A percentile compares a stretch with the other conserved stretches of the same genome.
These are phyloP conservation scores for Cytospora piceicola DNA, from an alignment of 2,329 filamentous ascomycete species.

Conservation along the genomic window DNA sequence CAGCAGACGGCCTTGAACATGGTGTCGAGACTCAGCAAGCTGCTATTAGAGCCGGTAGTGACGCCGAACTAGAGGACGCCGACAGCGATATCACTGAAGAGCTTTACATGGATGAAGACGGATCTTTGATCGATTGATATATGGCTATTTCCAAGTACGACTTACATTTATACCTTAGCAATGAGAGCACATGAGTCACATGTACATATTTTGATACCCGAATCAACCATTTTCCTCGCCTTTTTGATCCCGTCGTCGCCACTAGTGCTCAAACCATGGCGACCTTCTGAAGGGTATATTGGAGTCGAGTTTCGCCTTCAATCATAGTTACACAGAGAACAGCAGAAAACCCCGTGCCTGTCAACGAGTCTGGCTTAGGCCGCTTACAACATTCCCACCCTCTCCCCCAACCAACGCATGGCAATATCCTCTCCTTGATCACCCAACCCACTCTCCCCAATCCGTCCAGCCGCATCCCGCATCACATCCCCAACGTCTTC, in stretches of 20 bases:
- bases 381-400: slow-evolving; percentile 1
- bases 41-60: not conserved
- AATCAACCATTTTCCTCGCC: not conserved
- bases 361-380: too few relatives aligned
- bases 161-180: not conserved
- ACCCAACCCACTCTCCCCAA: slow-evolving; percentile 7
- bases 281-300: not conserved
- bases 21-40: not conserved
- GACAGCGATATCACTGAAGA: slow-evolving; percentile 39
- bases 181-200: not conserved
- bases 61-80: slow-evolving; percentile 24
- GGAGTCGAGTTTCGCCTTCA: not conserved
- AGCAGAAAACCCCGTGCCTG: not conserved
- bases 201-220: not conserved
- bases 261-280: not conserved
- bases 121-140: slow-evolving; percentile 36
- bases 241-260: not conserved
- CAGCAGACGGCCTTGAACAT: not conserved
- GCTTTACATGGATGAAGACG: slow-evolving; percentile 39
- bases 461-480: slow-evolving; percentile 35
- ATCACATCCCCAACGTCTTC: slow-evolving; percentile 40
- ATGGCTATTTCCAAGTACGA: too few relatives aligned
- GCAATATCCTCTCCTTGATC: slow-evolving; percentile 19
- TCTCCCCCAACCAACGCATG: slow-evolving; percentile 24
- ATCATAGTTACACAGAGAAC: not conserved